phyloP scores from a whole-genome alignment of 148 eudicot genomes.

The Rhododendron williamsianum region DNA sequence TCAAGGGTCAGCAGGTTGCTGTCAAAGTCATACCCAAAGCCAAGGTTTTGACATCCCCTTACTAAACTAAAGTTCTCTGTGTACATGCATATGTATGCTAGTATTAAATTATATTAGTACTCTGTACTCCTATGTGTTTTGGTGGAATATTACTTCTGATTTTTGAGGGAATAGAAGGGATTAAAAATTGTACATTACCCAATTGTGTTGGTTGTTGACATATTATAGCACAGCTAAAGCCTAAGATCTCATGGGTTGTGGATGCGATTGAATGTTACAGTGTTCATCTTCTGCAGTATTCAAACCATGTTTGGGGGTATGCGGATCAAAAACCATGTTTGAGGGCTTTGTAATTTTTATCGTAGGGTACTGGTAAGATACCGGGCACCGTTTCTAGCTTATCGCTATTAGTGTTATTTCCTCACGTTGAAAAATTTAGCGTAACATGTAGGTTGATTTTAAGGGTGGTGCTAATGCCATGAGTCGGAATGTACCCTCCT shows the following conservation, averaged over 20 bases:
- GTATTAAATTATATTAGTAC: not conserved
- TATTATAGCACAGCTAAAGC: not conserved
- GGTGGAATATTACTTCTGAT: not conserved
- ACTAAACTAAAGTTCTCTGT: not conserved
- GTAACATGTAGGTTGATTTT: not conserved
- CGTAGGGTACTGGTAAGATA: not conserved
- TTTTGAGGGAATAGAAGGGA: not conserved
- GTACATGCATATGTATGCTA: not conserved
- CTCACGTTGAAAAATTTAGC: not conserved
- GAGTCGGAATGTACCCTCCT: not conserved
- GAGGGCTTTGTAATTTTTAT: not conserved
- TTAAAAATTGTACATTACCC: not conserved
- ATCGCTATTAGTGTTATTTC: not conserved
- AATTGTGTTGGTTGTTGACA: not conserved
- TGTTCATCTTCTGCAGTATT: not conserved
- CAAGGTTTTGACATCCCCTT: constrained; percentile 33
- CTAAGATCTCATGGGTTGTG: not conserved
- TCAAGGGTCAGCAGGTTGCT: constrained; percentile 47
- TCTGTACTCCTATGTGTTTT: not conserved
- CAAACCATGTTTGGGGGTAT: not conserved
- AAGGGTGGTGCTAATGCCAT: not conserved
- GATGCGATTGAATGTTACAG: not conserved
- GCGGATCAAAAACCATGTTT: no score
- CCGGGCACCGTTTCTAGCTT: not conserved
- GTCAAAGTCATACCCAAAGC: constrained; percentile 58